Conservation (phyloP, 495 filamentous ascomycete genomes). For the Hyaloscypha bicolor region DNA sequence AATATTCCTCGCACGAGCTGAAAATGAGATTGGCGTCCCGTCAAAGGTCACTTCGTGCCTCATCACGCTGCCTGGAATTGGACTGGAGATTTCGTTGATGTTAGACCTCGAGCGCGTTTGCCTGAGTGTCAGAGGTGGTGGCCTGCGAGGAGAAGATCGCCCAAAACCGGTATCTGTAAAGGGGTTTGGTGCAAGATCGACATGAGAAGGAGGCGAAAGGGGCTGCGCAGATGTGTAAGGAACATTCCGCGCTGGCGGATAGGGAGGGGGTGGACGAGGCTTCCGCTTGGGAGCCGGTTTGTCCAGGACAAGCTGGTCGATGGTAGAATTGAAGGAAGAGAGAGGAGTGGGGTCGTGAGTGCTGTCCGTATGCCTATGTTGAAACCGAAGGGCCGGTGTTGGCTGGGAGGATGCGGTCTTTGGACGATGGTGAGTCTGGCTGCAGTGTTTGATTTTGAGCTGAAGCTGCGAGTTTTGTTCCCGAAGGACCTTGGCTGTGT, state of each 20-base stretch:
- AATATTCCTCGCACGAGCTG: conserved; percentile 6
- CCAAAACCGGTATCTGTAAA: conserved; percentile 4
- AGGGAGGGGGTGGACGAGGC: conserved; percentile 3
- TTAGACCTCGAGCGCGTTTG: background rate
- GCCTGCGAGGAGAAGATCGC: background rate
- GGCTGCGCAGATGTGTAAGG: background rate
- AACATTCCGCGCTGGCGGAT: background rate
- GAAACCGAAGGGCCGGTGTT: background rate
- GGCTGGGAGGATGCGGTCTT: conserved; percentile 20
- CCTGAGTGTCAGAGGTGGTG: background rate
- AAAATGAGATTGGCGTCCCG: conserved; percentile 4
- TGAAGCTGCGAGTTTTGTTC: conserved; percentile 26
- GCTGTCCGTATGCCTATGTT: background rate
- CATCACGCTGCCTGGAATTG: conserved; percentile 11
- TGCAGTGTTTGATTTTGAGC: conserved; percentile 22
- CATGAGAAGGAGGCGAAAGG: conserved; percentile 2
- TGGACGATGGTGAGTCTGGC: conserved; percentile 24
- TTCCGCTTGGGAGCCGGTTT: background rate
- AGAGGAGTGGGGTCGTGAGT: conserved; percentile 5
- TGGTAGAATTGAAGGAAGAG: conserved; percentile 18
- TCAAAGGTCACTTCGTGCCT: conserved; percentile 17
- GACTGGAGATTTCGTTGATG: conserved; percentile 8
- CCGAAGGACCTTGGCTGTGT: conserved; percentile 18
- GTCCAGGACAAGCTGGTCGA: conserved; percentile 1
- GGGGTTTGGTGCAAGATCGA: conserved; percentile 6